These are phyloP conservation scores for Ceratocystis variospora DNA, from an alignment of 2,329 filamentous ascomycete species.

Conservation along the genomic window DNA sequence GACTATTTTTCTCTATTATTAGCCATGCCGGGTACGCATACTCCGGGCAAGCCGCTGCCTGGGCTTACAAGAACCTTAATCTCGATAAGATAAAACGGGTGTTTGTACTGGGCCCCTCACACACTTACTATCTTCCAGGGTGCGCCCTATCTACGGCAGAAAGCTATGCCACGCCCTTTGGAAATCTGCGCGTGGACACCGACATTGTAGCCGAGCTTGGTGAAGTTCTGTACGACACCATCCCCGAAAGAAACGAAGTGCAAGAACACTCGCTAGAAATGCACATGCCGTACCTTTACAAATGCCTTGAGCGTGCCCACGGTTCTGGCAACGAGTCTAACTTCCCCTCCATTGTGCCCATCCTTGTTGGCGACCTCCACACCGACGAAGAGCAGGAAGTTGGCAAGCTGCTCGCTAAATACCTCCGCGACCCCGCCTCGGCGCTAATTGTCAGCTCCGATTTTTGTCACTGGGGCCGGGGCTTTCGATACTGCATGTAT, in stretches of 20 bases:
- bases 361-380: slow-evolving; percentile 68
- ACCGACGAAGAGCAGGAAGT: slow-evolving; percentile 50
- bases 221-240: slow-evolving; percentile 32
- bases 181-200: slow-evolving; percentile 52
- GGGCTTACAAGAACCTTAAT: slow-evolving; percentile 84
- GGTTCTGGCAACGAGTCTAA: slow-evolving; percentile 30
- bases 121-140: slow-evolving; percentile 66
- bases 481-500: slow-evolving; percentile 78
- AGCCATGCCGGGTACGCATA: slow-evolving; percentile 91
- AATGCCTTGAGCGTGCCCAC: slow-evolving; percentile 46
- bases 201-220: slow-evolving; percentile 39
- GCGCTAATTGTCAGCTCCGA: slow-evolving; percentile 86
- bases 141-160: slow-evolving; percentile 63
- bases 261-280: slow-evolving; percentile 91
- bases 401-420: slow-evolving; percentile 60
- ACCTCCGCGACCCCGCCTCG: slow-evolving; percentile 59
- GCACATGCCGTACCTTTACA: slow-evolving; percentile 89
- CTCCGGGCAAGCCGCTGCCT: slow-evolving; percentile 83
- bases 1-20: background rate
- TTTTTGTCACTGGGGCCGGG: slow-evolving; percentile 87
- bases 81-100: slow-evolving; percentile 70
- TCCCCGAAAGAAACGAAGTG: slow-evolving; percentile 54
- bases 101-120: slow-evolving; percentile 85
- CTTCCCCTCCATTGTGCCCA: slow-evolving; percentile 67
- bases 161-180: slow-evolving; percentile 61